phyloP scores from a whole-genome alignment of 805 yeast species.

The Pichia phayaonensis region DNA sequence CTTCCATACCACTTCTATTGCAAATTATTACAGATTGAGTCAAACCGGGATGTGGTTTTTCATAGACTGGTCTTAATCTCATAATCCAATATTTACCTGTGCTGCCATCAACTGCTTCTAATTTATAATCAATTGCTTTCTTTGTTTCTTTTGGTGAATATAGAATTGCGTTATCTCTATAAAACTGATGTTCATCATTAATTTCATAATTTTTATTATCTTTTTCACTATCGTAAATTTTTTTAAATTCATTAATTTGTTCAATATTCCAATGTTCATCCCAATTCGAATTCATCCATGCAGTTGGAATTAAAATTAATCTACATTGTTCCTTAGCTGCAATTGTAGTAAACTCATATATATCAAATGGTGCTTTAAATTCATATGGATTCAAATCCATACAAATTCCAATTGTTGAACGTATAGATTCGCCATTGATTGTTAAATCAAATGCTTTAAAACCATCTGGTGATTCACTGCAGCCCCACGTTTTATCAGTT shows the following conservation, averaged over 20 bases:
- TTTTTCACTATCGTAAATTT: constrained; percentile 14
- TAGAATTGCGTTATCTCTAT: constrained; percentile 4
- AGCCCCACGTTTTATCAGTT: constrained; percentile 78
- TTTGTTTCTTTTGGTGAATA: not conserved
- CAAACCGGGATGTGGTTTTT: constrained; percentile 12
- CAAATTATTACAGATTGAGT: constrained; percentile 41
- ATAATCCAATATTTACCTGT: constrained; percentile 57
- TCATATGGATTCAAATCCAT: constrained; percentile 90
- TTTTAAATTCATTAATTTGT: constrained; percentile 14
- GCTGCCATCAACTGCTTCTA: constrained; percentile 16
- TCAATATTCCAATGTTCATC: constrained; percentile 18
- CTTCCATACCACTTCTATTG: constrained; percentile 77
- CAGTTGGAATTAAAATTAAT: constrained; percentile 72
- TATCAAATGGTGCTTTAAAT: constrained; percentile 70
- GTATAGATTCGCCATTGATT: constrained; percentile 27
- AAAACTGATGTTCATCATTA: constrained; percentile 8
- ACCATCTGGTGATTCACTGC: constrained; percentile 55
- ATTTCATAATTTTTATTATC: constrained; percentile 13
- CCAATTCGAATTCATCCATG: constrained; percentile 62
- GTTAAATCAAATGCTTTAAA: constrained; percentile 45
- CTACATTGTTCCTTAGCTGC: constrained; percentile 42
- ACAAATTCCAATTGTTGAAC: constrained; percentile 72
- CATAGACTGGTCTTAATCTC: constrained; percentile 37
- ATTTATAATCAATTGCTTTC: constrained; percentile 8
- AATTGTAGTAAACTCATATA: constrained; percentile 60